Percentiles rank a stretch among this genome's conserved stretches.
These are phyloP conservation scores for Colletotrichum incanum DNA, from an alignment of 2,329 filamentous ascomycete genomes.

Conservation along the genomic window DNA sequence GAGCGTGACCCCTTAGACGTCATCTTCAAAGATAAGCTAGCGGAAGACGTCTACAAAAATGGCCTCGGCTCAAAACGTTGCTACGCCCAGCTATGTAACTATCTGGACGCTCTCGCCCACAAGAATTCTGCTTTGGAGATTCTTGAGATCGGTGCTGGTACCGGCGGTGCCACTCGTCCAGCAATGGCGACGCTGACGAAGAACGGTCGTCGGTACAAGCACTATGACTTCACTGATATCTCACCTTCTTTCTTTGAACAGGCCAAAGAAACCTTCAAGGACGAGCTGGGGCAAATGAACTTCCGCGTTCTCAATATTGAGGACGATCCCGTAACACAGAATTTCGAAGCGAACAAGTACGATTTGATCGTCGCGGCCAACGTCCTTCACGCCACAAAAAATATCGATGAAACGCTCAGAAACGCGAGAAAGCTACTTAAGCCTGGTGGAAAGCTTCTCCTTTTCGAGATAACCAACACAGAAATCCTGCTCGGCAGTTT, in stretches of 20 bases:
- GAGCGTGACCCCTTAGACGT: slow-evolving; percentile 49
- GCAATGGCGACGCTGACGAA: slow-evolving; percentile 45
- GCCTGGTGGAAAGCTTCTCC: slow-evolving; percentile 51
- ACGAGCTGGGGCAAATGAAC: slow-evolving; percentile 46
- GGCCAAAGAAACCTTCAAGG: slow-evolving; percentile 48
- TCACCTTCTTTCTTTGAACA: slow-evolving; percentile 56
- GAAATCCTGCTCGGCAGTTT: slow-evolving; percentile 42
- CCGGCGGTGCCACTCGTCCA: slow-evolving; percentile 50
- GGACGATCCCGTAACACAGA: slow-evolving; percentile 48
- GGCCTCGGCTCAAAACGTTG: slow-evolving; percentile 44
- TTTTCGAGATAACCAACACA: slow-evolving; percentile 49
- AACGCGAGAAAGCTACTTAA: slow-evolving; percentile 49
- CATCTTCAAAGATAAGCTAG: slow-evolving; percentile 48
- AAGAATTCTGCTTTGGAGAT: slow-evolving; percentile 53
- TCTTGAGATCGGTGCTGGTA: slow-evolving; percentile 57
- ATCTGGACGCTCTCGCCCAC: slow-evolving; percentile 47
- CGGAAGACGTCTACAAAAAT: slow-evolving; percentile 46
- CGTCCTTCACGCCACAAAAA: slow-evolving; percentile 51
- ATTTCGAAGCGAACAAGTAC: slow-evolving; percentile 47
- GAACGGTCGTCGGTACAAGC: slow-evolving; percentile 30
- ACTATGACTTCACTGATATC: slow-evolving; percentile 58
- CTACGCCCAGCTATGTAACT: slow-evolving; percentile 44
- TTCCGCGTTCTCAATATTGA: slow-evolving; percentile 56
- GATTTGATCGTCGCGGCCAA: slow-evolving; percentile 52
- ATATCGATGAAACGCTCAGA: slow-evolving; percentile 47